phyloP scores from a whole-genome alignment of 768 basidiomycete species.

The Phaffia tasmanica region DNA sequence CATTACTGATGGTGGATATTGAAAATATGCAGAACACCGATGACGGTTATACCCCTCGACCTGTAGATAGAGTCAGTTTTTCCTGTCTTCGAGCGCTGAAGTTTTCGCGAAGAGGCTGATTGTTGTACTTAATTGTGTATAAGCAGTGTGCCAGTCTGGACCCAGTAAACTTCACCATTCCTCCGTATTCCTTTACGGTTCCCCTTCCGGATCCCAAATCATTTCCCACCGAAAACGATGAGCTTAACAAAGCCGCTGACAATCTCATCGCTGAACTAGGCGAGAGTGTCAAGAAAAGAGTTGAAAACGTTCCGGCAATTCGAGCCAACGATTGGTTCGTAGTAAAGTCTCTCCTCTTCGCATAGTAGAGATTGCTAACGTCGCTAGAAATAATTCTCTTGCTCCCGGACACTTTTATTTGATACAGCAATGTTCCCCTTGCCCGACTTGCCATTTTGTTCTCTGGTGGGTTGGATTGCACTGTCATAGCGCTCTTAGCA shows the following conservation, averaged over 20 bases:
- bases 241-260: constrained; percentile 38
- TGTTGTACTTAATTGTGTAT: constrained; percentile 15
- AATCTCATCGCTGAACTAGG: constrained; percentile 42
- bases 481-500: constrained; percentile 67
- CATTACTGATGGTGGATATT: neutral
- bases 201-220: neutral
- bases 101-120: constrained; percentile 34
- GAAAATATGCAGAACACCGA: no score
- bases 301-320: constrained; percentile 54
- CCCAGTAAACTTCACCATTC: constrained; percentile 28
- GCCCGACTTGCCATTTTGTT: constrained; percentile 69
- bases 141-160: neutral
- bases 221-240: constrained; percentile 33
- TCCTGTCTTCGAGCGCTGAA: neutral
- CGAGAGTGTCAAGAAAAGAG: constrained; percentile 55
- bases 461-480: constrained; percentile 91
- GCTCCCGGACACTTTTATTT: neutral
- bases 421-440: neutral
- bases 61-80: neutral
- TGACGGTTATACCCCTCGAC: neutral
- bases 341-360: constrained; percentile 6
- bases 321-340: constrained; percentile 34
- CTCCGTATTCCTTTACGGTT: neutral
- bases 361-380: neutral
- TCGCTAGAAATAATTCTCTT: neutral